phyloP scores from a whole-genome alignment of 1,139 yeast genomes.

The Protomyces lactucae-debilis region DNA sequence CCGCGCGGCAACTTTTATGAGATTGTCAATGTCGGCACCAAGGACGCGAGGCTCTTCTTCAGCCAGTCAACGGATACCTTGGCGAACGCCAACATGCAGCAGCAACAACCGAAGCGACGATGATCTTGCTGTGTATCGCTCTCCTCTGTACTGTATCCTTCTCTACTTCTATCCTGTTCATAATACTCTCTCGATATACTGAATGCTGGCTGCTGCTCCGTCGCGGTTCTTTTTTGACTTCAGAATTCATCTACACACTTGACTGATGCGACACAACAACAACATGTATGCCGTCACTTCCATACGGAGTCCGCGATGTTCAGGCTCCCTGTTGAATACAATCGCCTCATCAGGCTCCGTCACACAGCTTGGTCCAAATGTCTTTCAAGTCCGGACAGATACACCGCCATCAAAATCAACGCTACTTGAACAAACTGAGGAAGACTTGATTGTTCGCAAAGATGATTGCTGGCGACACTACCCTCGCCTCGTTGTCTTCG shows the following conservation, averaged over 20 bases:
- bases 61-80: conserved; percentile 58
- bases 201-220: not conserved
- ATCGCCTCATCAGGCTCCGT: not conserved
- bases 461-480: conserved; percentile 18
- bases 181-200: not conserved
- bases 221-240: not conserved
- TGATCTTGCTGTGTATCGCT: not conserved
- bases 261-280: not conserved
- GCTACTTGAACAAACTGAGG: conserved; percentile 1
- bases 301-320: not conserved
- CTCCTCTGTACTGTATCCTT: not conserved
- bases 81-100: conserved; percentile 31
- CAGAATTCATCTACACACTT: not conserved
- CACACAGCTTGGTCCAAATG: conserved; percentile 7
- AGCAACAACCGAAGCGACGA: conserved; percentile 1
- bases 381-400: conserved; percentile 2
- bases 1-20: conserved; percentile 50
- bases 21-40: conserved; percentile 44
- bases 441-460: conserved; percentile 12
- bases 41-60: conserved; percentile 62
- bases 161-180: not conserved
- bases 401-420: conserved; percentile 2
- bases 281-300: conserved; percentile 23
- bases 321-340: not conserved
- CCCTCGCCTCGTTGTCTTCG: conserved; percentile 69